Evolutionary conservation across 2,329 filamentous ascomycete species (phyloP).

Genomic region (Clonostachys solani): DNA sequence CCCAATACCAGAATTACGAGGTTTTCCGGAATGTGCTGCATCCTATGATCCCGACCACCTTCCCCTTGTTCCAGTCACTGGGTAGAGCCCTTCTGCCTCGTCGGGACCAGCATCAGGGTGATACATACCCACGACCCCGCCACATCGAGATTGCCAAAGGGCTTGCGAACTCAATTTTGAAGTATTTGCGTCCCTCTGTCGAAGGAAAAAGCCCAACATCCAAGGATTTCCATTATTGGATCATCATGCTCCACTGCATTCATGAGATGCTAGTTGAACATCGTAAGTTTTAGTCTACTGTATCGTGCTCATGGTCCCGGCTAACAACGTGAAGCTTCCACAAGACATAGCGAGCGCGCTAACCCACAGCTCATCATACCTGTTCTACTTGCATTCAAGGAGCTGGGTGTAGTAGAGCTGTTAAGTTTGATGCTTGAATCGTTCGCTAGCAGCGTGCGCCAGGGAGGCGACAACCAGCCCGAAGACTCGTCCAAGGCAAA

Average conservation of each 20-base stretch:
- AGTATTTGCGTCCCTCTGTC: slow-evolving; percentile 53
- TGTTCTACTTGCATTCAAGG: slow-evolving; percentile 83
- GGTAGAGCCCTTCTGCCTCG: slow-evolving; percentile 78
- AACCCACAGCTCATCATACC: slow-evolving; percentile 61
- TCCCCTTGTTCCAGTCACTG: slow-evolving; percentile 79
- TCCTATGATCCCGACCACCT: slow-evolving; percentile 74
- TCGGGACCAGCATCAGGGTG: slow-evolving; percentile 52
- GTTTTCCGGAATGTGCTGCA: slow-evolving; percentile 73
- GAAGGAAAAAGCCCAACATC: slow-evolving; percentile 40
- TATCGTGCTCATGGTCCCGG: slow-evolving; percentile 1
- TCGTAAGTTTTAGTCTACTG: slow-evolving; percentile 27
- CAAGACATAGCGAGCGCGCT: slow-evolving; percentile 41
- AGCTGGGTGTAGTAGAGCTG: slow-evolving; percentile 68
- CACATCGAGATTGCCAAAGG: slow-evolving; percentile 57
- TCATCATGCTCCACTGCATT: slow-evolving; percentile 73
- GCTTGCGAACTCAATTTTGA: slow-evolving; percentile 66
- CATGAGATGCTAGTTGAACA: slow-evolving; percentile 74
- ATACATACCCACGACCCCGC: slow-evolving; percentile 50
- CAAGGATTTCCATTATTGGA: slow-evolving; percentile 75
- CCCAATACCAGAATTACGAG: slow-evolving; percentile 68
- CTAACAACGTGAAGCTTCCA: slow-evolving; percentile 20
- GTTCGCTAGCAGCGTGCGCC: slow-evolving; percentile 41
- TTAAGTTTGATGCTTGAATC: slow-evolving; percentile 68
- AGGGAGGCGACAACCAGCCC: slow-evolving; percentile 29
- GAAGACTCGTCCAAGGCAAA: slow-evolving; percentile 41